Conservation (phyloP, 495 filamentous ascomycete species). For the Trichoderma orchidacearum region DNA sequence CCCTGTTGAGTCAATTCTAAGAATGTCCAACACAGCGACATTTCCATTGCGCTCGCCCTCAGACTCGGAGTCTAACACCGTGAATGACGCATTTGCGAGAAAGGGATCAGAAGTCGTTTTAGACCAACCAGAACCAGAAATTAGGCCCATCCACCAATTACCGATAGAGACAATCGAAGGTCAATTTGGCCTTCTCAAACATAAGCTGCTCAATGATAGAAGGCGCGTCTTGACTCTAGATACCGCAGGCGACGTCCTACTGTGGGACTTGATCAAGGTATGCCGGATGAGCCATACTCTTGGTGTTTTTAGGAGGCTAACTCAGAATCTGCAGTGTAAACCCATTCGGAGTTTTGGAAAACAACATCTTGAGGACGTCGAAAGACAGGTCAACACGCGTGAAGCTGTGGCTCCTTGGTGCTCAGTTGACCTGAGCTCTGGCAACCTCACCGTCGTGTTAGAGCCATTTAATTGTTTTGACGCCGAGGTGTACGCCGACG, state of each 20-base stretch:
- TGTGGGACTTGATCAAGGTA: slow-evolving; percentile 90
- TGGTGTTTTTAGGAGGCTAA: background rate
- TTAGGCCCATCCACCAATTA: slow-evolving; percentile 56
- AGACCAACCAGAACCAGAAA: slow-evolving; percentile 42
- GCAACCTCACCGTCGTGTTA: slow-evolving; percentile 74
- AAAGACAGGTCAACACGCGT: slow-evolving; percentile 69
- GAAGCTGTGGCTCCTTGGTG: slow-evolving; percentile 94
- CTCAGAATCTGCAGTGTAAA: slow-evolving; percentile 44
- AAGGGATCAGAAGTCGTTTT: slow-evolving; percentile 44
- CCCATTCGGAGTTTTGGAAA: slow-evolving; percentile 84
- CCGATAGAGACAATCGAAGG: slow-evolving; percentile 85
- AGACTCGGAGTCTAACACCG: slow-evolving; percentile 22
- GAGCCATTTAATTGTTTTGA: slow-evolving; percentile 97
- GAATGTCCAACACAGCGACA: slow-evolving; percentile 69
- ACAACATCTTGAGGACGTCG: slow-evolving; percentile 83
- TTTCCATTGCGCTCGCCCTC: slow-evolving; percentile 35
- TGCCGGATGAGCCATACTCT: slow-evolving; percentile 1
- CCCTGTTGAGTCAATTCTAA: slow-evolving; percentile 57
- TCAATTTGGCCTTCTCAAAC: slow-evolving; percentile 89
- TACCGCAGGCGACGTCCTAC: slow-evolving; percentile 86
- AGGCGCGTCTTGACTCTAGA: slow-evolving; percentile 81
- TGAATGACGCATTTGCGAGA: slow-evolving; percentile 23
- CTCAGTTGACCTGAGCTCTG: slow-evolving; percentile 83
- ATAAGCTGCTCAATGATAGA: slow-evolving; percentile 82
- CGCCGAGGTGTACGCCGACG: slow-evolving; percentile 93